Percentiles rank a stretch among this genome's conserved stretches.
Conservation (phyloP, 768 basidiomycete species). For the Amanita muscaria region DNA sequence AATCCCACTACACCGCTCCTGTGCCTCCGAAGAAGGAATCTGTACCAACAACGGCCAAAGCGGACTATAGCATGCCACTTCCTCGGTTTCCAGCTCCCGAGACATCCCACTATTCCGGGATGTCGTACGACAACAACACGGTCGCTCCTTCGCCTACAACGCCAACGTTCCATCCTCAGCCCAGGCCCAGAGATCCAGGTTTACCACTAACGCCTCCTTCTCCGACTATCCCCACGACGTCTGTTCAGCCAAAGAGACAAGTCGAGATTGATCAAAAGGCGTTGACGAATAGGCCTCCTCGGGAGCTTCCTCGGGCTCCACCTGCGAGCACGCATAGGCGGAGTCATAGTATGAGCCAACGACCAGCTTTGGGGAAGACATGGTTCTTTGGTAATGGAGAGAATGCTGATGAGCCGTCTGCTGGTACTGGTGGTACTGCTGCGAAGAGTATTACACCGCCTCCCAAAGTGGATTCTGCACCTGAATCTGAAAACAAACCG, state of each 20-base stretch:
- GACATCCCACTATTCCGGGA: slow-evolving; percentile 71
- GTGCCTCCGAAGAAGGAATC: slow-evolving; percentile 21
- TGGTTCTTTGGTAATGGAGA: slow-evolving; percentile 48
- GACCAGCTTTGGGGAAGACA: slow-evolving; percentile 47
- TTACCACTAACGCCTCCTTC: slow-evolving; percentile 38
- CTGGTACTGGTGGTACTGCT: slow-evolving; percentile 23
- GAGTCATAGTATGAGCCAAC: slow-evolving; percentile 77
- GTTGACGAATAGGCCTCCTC: slow-evolving; percentile 16
- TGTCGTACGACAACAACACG: slow-evolving; percentile 67
- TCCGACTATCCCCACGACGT: slow-evolving; percentile 16
- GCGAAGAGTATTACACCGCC: slow-evolving; percentile 21
- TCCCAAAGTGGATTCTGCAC: slow-evolving; percentile 59
- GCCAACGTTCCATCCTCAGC: slow-evolving; percentile 47
- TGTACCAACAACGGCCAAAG: slow-evolving; percentile 24
- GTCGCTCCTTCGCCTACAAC: slow-evolving; percentile 53
- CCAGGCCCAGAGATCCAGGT: slow-evolving; percentile 61
- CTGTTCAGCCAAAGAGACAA: slow-evolving; percentile 5
- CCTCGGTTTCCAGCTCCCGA: slow-evolving; percentile 77
- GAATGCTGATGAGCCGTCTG: slow-evolving; percentile 31
- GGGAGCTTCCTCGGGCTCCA: slow-evolving; percentile 52
- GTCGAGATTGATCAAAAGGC: slow-evolving; percentile 22
- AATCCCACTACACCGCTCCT: slow-evolving; percentile 21
- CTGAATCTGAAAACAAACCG: no score
- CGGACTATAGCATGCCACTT: slow-evolving; percentile 78
- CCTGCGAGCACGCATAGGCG: slow-evolving; percentile 72